Conservation (phyloP, 495 filamentous ascomycete genomes). For the Aspergillus leporis region DNA sequence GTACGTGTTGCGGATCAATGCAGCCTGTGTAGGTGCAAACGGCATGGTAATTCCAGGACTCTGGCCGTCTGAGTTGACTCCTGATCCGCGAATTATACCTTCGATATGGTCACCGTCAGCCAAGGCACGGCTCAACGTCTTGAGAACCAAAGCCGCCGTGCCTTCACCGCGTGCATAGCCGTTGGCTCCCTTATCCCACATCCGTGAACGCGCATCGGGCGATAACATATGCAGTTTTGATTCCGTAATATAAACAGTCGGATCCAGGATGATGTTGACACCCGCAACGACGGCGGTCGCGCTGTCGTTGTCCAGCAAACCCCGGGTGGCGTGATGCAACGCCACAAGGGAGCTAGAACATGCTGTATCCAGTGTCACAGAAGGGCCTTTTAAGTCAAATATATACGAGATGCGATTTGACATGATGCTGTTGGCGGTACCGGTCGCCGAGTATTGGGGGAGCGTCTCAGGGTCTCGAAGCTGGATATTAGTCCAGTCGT, state of each 20-base stretch:
- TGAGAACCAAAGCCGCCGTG: constrained; percentile 31
- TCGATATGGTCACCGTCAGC: constrained; percentile 30
- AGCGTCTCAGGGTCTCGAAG: background rate
- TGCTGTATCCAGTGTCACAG: constrained; percentile 40
- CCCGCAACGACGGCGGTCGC: constrained; percentile 28
- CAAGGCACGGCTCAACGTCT: constrained; percentile 29
- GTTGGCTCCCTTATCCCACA: constrained; percentile 35
- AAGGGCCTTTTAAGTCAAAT: constrained; percentile 33
- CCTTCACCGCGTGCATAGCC: constrained; percentile 49
- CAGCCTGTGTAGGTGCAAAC: constrained; percentile 50
- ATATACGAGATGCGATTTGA: constrained; percentile 34
- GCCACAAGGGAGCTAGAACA: constrained; percentile 47
- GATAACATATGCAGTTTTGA: constrained; percentile 9
- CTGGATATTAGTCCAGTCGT: constrained; percentile 29
- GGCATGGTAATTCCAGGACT: constrained; percentile 56
- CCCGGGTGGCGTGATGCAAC: constrained; percentile 42
- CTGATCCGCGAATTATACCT: constrained; percentile 32
- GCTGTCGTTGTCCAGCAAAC: constrained; percentile 34
- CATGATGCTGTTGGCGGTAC: constrained; percentile 24
- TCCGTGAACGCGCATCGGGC: constrained; percentile 19
- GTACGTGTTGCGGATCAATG: constrained; percentile 48
- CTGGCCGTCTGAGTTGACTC: constrained; percentile 33
- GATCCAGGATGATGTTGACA: constrained; percentile 24
- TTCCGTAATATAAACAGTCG: constrained; percentile 5
- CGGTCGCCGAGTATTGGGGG: constrained; percentile 42